These are phyloP conservation scores for Phaeosphaeria sp. DNA, from an alignment of 2,329 filamentous ascomycete species.

Conservation along the genomic window DNA sequence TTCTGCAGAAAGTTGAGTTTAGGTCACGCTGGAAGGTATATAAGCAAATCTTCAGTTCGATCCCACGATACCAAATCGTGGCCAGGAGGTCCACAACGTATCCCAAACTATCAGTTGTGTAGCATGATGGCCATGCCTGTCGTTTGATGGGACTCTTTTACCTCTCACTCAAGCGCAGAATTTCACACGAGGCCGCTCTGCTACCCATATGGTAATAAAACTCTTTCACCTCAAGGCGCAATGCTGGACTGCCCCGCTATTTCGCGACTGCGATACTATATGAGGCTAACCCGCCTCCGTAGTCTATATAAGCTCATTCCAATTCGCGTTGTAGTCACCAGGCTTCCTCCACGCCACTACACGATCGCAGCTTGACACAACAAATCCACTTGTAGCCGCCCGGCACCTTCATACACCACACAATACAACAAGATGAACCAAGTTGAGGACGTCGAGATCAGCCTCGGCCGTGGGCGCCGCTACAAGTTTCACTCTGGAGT, in stretches of 20 bases:
- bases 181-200: not conserved
- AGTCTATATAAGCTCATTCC: not conserved
- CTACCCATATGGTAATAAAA: not conserved
- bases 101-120: too few relatives aligned
- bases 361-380: not conserved
- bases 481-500: constrained; percentile 46
- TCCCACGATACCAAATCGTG: too few relatives aligned
- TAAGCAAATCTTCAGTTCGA: too few relatives aligned
- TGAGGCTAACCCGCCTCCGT: too few relatives aligned
- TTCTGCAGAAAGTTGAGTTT: too few relatives aligned
- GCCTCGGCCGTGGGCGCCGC: constrained; percentile 35
- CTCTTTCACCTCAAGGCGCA: constrained; percentile 5
- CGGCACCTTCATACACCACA: not conserved
- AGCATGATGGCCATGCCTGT: too few relatives aligned
- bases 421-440: constrained; percentile 34
- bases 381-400: not conserved
- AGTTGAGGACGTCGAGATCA: constrained; percentile 44
- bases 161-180: not conserved
- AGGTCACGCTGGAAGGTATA: too few relatives aligned
- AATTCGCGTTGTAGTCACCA: constrained; percentile 2
- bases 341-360: constrained; percentile 1
- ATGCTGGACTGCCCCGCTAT: not conserved
- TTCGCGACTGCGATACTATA: not conserved
- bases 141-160: too few relatives aligned
- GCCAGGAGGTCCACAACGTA: too few relatives aligned